phyloP scores from a whole-genome alignment of 805 yeast genomes.

The Pichia insulana region DNA sequence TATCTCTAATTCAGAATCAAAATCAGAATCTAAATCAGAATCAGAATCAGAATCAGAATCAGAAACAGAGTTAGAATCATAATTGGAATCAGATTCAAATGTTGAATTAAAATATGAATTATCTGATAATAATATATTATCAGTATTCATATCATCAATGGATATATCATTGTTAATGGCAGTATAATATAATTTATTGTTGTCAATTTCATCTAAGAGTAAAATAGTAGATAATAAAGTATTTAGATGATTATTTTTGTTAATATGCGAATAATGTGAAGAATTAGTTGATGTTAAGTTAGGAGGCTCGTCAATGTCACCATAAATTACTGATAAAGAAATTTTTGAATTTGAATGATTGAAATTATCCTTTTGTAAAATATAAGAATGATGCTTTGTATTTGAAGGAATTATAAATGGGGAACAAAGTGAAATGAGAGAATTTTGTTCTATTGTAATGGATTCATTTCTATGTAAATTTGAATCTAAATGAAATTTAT shows the following conservation, averaged over 20 bases:
- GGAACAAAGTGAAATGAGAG: slow-evolving; percentile 18
- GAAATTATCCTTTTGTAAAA: not conserved
- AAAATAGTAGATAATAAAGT: not conserved
- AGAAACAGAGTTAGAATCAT: too few species aligned
- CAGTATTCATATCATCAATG: too few species aligned
- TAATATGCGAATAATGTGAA: not conserved
- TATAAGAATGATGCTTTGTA: not conserved
- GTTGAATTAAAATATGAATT: too few species aligned
- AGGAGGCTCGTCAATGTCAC: not conserved
- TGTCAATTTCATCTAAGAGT: not conserved
- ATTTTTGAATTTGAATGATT: not conserved
- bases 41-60: too few species aligned
- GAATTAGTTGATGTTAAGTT: not conserved
- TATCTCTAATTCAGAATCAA: not conserved
- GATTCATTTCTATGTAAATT: too few species aligned
- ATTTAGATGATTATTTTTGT: slow-evolving; percentile 1
- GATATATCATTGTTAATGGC: too few species aligned
- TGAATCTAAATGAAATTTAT: too few species aligned
- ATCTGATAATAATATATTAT: too few species aligned
- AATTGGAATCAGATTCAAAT: too few species aligned
- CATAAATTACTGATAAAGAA: slow-evolving; percentile 7
- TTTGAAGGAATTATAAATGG: slow-evolving; percentile 18
- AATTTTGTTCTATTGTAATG: not conserved
- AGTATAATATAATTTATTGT: too few species aligned
- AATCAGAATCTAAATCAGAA: too few species aligned